Conservation (phyloP, 495 filamentous ascomycete species). For the Wilcoxina mikolae region DNA sequence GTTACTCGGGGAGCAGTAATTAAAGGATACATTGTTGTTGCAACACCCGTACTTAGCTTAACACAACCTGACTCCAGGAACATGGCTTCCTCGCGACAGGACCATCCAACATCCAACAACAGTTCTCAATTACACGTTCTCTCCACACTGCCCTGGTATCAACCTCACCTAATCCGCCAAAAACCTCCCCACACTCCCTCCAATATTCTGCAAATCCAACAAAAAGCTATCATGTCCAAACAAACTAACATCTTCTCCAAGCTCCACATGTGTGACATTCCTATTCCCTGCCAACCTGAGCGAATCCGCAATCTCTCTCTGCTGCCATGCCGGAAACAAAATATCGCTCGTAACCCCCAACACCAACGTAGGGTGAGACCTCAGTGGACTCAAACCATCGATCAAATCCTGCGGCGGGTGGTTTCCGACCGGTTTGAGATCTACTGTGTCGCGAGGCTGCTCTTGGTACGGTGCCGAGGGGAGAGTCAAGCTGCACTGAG, state of each 20-base stretch:
- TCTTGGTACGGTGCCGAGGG: conserved; percentile 79
- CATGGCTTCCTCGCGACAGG: too few species aligned
- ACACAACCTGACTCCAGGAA: too few species aligned
- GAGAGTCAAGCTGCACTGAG: conserved; percentile 63
- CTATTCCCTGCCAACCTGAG: conserved; percentile 60
- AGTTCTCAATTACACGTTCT: too few species aligned
- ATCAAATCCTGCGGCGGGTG: conserved; percentile 63
- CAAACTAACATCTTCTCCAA: conserved; percentile 78
- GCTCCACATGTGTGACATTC: conserved; percentile 69
- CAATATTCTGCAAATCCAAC: conserved; percentile 81
- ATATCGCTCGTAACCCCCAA: conserved; percentile 95
- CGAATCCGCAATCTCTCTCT: conserved; percentile 82
- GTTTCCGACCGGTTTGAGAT: not conserved
- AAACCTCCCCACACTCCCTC: conserved; percentile 65
- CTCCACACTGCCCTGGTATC: too few species aligned
- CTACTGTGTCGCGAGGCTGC: conserved; percentile 34
- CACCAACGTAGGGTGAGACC: conserved; percentile 64
- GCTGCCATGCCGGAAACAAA: conserved; percentile 96
- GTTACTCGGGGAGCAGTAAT: too few species aligned
- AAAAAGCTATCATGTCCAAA: conserved; percentile 98
- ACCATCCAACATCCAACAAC: too few species aligned
- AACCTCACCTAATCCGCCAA: conserved; percentile 45
- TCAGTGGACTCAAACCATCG: conserved; percentile 51
- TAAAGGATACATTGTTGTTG: too few species aligned
- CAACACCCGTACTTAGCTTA: too few species aligned